These are phyloP conservation scores for Ambrosiella xylebori DNA, from an alignment of 2,329 filamentous ascomycete species.

Conservation along the genomic window DNA sequence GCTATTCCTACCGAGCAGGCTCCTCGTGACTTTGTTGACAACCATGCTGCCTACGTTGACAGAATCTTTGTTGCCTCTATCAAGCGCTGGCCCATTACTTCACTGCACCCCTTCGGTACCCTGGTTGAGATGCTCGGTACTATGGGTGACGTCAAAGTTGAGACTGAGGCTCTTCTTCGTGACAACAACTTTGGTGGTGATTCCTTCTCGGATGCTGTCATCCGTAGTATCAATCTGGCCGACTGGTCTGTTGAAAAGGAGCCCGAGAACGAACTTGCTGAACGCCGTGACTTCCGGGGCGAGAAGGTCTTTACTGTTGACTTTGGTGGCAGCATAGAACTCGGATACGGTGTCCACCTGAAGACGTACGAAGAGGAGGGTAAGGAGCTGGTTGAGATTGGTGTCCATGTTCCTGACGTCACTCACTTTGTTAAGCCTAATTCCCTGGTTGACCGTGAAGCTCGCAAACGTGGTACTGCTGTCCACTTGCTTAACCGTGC, in stretches of 20 bases:
- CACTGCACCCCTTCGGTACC: constrained; percentile 95
- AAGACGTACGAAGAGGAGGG: constrained; percentile 60
- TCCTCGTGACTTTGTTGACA: constrained; percentile 93
- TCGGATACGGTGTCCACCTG: constrained; percentile 86
- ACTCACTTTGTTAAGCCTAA: constrained; percentile 94
- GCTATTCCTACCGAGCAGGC: constrained; percentile 97
- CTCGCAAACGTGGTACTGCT: constrained; percentile 91
- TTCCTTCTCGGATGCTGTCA: constrained; percentile 90
- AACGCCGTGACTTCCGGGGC: constrained; percentile 75
- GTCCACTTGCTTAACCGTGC: constrained; percentile 85
- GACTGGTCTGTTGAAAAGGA: constrained; percentile 82
- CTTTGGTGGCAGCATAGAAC: constrained; percentile 68
- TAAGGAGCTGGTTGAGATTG: constrained; percentile 65
- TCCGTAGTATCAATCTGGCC: constrained; percentile 80
- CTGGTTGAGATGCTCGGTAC: constrained; percentile 91
- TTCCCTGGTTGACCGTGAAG: constrained; percentile 88
- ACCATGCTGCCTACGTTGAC: constrained; percentile 93
- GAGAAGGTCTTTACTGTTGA: constrained; percentile 88
- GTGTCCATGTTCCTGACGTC: constrained; percentile 87
- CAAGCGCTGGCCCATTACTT: constrained; percentile 98
- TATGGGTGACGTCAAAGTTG: constrained; percentile 94
- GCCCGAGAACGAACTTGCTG: constrained; percentile 52
- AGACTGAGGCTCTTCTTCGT: constrained; percentile 87
- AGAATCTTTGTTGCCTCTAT: constrained; percentile 98
- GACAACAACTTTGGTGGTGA: constrained; percentile 99